Evolutionary conservation across 768 basidiomycete genomes (phyloP).

Genomic region (Lentinula guzmanii): DNA sequence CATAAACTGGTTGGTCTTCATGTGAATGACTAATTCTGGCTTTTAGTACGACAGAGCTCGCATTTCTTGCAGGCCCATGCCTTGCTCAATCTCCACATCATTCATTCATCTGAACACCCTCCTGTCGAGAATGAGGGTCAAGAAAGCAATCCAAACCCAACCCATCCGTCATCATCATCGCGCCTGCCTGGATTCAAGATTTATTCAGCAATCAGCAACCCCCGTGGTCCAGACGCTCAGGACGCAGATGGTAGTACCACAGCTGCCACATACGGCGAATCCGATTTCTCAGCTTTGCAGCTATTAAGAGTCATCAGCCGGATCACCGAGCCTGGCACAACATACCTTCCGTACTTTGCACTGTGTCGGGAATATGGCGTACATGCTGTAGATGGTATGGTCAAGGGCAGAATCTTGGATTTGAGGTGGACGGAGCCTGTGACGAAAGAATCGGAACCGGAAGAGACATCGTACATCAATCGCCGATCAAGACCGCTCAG

Average conservation of each 20-base stretch:
- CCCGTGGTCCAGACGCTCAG: constrained; percentile 9
- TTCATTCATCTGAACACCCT: constrained; percentile 55
- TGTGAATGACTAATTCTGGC: constrained; percentile 6
- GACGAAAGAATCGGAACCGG: constrained; percentile 41
- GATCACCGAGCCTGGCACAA: constrained; percentile 57
- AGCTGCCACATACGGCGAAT: constrained; percentile 41
- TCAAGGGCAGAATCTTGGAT: constrained; percentile 70
- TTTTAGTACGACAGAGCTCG: constrained; percentile 67
- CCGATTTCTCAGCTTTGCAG: constrained; percentile 75
- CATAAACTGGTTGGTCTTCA: not conserved
- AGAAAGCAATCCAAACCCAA: constrained; percentile 23
- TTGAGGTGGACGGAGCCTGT: constrained; percentile 73
- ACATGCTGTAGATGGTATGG: constrained; percentile 79
- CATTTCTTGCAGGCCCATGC: constrained; percentile 85
- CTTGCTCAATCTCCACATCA: constrained; percentile 79
- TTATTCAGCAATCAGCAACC: constrained; percentile 40
- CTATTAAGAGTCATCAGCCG: constrained; percentile 79
- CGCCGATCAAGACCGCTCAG: constrained; percentile 11
- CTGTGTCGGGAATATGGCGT: constrained; percentile 83
- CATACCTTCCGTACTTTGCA: constrained; percentile 71
- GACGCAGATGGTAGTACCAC: constrained; percentile 25
- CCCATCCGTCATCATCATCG: constrained; percentile 24
- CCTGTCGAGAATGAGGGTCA: constrained; percentile 22
- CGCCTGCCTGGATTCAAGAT: constrained; percentile 45
- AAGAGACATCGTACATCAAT: constrained; percentile 20